Base-by-base conservation (phyloP, 140 eudicot genomes). In the Anethum foeniculum region DNA sequence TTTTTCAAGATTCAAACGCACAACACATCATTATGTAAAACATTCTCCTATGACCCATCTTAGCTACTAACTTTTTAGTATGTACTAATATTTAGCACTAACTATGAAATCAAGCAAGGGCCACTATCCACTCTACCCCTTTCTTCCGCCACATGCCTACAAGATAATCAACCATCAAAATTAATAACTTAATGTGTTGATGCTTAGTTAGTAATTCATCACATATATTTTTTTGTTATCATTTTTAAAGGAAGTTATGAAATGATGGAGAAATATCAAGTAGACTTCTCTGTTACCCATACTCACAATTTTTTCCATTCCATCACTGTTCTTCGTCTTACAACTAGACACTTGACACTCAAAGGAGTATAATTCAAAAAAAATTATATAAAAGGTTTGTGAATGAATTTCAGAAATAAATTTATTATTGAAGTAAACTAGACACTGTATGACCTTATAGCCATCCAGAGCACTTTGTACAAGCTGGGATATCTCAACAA, bases 401-500 rank as follows among this genome's bases (percentile, higher is more conserved):
- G 18, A 46, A 32, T 71, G 76, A 19, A 71, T 71, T 14, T n/a
- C 47, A 43, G 1, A 39, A 6, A 21, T 21, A 5, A 67, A 30
- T 3, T 28, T 67, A 25, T 74, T 44, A 58, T 39, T 78, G 23
- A 32, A 52, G 27, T 39, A 12, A n/a, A 78, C 32, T 39, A 41
- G 48, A 77, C 78, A 81, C 69, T 67, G 14, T 23, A 81, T 85
- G 54, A 96, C 99, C 99, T 93, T 96, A 81, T 96, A 96, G 56
- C 99, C 99, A 81, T 96, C 99, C 13, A 96, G 97, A 47, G 99
- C 99, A 85, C 99, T 96, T 80, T 96, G 99, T 5, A 96, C 96
- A 85, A 96, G 97, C 83, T 96, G 98, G 47, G 99, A 93, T 82
- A 96, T 86, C 80, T 96, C 99, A 56, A 81, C 92, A 86, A 96